Conservation (phyloP, 331 rosid genomes). For the Pyracantha coccinea region DNA sequence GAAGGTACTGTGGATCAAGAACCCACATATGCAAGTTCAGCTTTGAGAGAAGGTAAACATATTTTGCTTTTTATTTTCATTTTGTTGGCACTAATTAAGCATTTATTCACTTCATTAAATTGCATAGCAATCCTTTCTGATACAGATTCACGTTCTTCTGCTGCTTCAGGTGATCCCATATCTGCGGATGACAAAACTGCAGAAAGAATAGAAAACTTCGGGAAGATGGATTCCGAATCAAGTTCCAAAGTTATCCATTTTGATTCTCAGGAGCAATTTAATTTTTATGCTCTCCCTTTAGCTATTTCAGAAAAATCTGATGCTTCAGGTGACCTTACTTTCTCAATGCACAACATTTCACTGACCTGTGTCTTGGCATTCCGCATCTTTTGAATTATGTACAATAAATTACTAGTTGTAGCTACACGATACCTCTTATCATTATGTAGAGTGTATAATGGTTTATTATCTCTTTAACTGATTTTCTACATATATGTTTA, state of each 20-base stretch:
- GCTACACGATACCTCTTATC: too few relatives aligned
- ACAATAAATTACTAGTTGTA: too few relatives aligned
- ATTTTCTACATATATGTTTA: too few relatives aligned
- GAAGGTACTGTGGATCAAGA: background rate
- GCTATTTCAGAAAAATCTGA: background rate
- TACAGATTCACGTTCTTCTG: background rate
- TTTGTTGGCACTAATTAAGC: background rate
- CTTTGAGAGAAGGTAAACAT: background rate
- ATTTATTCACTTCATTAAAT: background rate
- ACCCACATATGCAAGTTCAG: background rate
- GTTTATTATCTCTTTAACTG: too few relatives aligned
- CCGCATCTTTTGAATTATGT: too few relatives aligned
- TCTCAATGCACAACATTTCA: background rate
- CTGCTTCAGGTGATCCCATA: background rate
- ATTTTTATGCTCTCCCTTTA: background rate
- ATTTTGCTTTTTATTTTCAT: background rate
- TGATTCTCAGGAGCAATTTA: background rate
- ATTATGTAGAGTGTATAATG: too few relatives aligned
- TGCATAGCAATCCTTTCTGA: background rate
- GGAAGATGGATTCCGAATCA: background rate
- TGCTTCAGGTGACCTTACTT: background rate
- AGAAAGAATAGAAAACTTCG: background rate
- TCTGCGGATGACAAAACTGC: background rate
- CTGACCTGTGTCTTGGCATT: background rate
- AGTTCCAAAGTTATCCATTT: background rate